phyloP scores from a whole-genome alignment of 208 protist species.

The Porcisia hertigi region DNA sequence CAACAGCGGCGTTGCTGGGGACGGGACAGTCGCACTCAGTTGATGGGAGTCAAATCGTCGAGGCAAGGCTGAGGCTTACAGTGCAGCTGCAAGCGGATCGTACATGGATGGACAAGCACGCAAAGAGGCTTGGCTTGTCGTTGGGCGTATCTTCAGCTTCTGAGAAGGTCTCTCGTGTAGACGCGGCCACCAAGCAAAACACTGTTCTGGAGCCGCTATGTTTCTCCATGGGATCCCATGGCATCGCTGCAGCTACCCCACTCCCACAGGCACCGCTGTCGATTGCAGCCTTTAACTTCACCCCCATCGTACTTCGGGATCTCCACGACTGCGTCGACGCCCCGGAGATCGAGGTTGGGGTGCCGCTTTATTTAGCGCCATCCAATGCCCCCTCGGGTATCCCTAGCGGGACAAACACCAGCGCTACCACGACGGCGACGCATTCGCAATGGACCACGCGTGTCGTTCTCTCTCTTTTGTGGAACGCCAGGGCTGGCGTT shows the following conservation, averaged over 20 bases:
- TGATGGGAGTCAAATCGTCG: background rate
- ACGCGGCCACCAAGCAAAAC: background rate
- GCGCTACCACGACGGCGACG: background rate
- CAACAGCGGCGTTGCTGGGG: background rate
- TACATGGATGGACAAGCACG: conserved; percentile 19
- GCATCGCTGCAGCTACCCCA: background rate
- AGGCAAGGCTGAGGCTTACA: conserved; percentile 5
- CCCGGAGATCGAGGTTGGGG: conserved; percentile 13
- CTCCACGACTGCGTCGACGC: conserved; percentile 21
- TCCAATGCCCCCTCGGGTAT: no score
- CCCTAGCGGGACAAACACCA: background rate
- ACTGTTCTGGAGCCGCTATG: background rate
- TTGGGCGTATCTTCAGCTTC: conserved; percentile 18
- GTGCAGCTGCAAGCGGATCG: conserved; percentile 18
- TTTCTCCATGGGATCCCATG: background rate
- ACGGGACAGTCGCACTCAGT: background rate
- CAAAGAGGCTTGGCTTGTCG: background rate
- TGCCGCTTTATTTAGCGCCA: conserved; percentile 17
- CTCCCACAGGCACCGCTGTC: conserved; percentile 4
- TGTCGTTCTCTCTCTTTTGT: conserved; percentile 17
- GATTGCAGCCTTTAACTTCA: conserved; percentile 24
- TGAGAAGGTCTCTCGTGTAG: background rate
- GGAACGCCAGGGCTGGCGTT: conserved; percentile 9
- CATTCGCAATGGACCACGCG: conserved; percentile 20
- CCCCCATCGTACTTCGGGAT: conserved; percentile 17